Percentiles rank a stretch among this genome's conserved stretches.
Evolutionary conservation across 768 basidiomycete species (phyloP).

Genomic region (Kwoniella dendrophila): DNA sequence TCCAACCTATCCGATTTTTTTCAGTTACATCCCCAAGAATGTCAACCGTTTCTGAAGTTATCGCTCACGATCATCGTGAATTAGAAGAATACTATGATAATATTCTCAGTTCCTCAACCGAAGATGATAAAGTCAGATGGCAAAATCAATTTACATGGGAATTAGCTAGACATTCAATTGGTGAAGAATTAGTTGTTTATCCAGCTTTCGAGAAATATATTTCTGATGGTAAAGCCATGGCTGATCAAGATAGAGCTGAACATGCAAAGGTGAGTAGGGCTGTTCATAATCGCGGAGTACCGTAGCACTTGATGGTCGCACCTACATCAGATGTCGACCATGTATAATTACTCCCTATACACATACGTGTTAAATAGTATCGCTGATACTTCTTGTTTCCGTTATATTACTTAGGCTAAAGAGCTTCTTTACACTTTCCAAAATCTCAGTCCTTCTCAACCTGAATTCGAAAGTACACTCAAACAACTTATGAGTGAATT

Average conservation of each 20-base stretch:
- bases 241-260: constrained; percentile 28
- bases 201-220: constrained; percentile 33
- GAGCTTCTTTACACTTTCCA: constrained; percentile 34
- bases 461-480: constrained; percentile 27
- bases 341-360: neutral
- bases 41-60: constrained; percentile 22
- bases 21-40: neutral
- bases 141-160: constrained; percentile 40
- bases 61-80: constrained; percentile 32
- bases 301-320: too few relatives aligned
- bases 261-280: constrained; percentile 18
- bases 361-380: neutral
- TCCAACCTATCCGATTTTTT: neutral
- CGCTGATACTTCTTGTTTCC: neutral
- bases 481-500: constrained; percentile 19
- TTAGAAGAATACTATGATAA: constrained; percentile 33
- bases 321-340: too few relatives aligned
- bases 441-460: constrained; percentile 9
- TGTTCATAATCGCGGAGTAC: too few relatives aligned
- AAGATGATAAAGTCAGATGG: constrained; percentile 23
- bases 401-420: too few relatives aligned
- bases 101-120: constrained; percentile 18
- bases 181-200: constrained; percentile 36
- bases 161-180: constrained; percentile 33
- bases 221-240: constrained; percentile 23